These are phyloP conservation scores for Fraxinus excelsior DNA, from an alignment of 257 asterid species.

Conservation along the genomic window DNA sequence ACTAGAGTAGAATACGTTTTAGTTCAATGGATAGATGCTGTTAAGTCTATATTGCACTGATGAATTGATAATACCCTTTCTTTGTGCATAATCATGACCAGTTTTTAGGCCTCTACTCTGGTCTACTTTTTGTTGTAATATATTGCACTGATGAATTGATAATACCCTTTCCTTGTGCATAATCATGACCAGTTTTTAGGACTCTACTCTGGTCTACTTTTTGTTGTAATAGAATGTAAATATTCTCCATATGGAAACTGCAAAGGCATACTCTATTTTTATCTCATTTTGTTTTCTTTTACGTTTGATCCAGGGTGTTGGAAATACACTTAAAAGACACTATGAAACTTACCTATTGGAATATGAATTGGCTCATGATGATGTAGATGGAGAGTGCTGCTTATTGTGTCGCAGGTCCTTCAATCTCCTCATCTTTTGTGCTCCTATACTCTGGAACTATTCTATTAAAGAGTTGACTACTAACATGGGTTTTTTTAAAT, in stretches of 20 bases:
- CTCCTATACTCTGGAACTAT: neutral
- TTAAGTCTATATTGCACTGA: neutral
- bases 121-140: neutral
- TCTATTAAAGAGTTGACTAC: slow-evolving; percentile 1
- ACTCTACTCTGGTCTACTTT: neutral
- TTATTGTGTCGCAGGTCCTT: slow-evolving; percentile 88
- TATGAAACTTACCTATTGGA: slow-evolving; percentile 96
- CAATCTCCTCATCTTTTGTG: neutral
- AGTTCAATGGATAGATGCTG: neutral
- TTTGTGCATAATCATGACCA: neutral
- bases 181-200: neutral
- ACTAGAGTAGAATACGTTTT: neutral
- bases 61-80: neutral
- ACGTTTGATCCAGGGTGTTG: slow-evolving; percentile 75
- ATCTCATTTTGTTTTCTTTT: neutral
- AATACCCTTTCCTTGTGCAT: neutral
- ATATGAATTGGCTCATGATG: slow-evolving; percentile 97
- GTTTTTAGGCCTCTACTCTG: neutral
- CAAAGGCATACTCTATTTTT: neutral
- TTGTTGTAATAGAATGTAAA: neutral
- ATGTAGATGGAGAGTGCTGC: slow-evolving; percentile 99
- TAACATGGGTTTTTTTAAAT: slow-evolving; percentile 33
- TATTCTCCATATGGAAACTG: neutral
- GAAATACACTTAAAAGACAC: slow-evolving; percentile 95
- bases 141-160: neutral